Conservation (phyloP, 768 basidiomycete genomes). For the Exidia glandulosa region DNA sequence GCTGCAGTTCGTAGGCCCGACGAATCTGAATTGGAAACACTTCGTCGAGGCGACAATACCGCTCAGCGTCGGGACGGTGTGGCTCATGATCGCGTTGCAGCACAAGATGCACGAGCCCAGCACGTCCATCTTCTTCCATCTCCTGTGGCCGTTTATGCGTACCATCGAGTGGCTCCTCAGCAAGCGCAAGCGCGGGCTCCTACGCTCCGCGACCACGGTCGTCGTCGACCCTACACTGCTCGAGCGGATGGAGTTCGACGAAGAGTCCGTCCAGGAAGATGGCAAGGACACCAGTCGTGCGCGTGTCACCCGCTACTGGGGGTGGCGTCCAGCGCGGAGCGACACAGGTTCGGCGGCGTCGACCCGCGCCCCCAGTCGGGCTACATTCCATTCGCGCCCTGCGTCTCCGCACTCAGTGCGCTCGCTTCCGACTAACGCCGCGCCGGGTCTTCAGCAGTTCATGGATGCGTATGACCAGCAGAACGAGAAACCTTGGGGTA, state of each 20-base stretch:
- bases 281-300: not conserved
- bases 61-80: slow-evolving; percentile 40
- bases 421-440: not conserved
- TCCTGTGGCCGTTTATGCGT: not conserved
- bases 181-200: not conserved
- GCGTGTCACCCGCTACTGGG: slow-evolving; percentile 1
- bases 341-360: not conserved
- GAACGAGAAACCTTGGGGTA: not conserved
- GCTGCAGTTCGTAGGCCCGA: not conserved
- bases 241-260: not conserved
- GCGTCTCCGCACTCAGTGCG: not conserved
- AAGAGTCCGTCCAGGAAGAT: not conserved
- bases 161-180: not conserved
- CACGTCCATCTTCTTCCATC: not conserved
- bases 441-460: not conserved
- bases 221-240: not conserved
- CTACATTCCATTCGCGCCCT: not conserved
- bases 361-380: not conserved
- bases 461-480: not conserved
- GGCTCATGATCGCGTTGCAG: slow-evolving; percentile 46
- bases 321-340: not conserved
- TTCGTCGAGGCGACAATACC: slow-evolving; percentile 32
- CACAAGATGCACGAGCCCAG: slow-evolving; percentile 4
- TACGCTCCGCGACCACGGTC: not conserved
- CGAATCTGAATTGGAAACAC: slow-evolving; percentile 8